phyloP scores from a whole-genome alignment of 2,329 filamentous ascomycete genomes.

The Phaeophleospora eucalypticola region DNA sequence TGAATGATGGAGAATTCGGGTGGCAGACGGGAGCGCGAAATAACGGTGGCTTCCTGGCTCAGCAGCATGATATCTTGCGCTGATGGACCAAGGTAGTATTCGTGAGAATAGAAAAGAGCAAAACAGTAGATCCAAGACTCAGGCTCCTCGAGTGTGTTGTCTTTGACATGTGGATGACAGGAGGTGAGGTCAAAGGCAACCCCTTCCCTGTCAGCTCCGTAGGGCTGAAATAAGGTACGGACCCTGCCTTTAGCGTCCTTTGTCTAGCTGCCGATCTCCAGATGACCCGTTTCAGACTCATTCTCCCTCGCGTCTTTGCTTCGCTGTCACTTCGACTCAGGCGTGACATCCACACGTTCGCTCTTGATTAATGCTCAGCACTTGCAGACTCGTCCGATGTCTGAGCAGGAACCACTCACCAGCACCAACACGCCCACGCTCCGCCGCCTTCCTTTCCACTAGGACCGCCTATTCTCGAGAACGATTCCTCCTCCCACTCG shows the following conservation, averaged over 20 bases:
- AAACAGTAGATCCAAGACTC: no score
- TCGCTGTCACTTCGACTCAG: background rate
- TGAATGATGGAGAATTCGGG: no score
- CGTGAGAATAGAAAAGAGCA: no score
- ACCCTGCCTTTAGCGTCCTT: background rate
- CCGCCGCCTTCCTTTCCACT: background rate
- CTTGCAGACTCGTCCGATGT: conserved; percentile 1
- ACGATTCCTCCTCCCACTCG: conserved; percentile 2
- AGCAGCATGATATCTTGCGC: no score
- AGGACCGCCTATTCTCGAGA: background rate
- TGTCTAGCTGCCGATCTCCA: background rate
- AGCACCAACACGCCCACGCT: background rate
- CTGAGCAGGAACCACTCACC: conserved; percentile 1
- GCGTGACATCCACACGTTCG: background rate
- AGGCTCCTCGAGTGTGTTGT: no score
- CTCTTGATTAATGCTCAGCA: conserved; percentile 5
- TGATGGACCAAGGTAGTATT: no score
- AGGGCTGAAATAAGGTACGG: background rate
- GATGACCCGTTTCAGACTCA: background rate
- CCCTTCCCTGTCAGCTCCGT: background rate
- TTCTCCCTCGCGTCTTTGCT: background rate
- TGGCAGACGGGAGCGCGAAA: no score
- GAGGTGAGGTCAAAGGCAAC: background rate
- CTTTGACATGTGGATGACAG: background rate
- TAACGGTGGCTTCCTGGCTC: no score